These are phyloP conservation scores for Acrodontium crateriforme DNA, from an alignment of 2,329 filamentous ascomycete species.

Conservation along the genomic window DNA sequence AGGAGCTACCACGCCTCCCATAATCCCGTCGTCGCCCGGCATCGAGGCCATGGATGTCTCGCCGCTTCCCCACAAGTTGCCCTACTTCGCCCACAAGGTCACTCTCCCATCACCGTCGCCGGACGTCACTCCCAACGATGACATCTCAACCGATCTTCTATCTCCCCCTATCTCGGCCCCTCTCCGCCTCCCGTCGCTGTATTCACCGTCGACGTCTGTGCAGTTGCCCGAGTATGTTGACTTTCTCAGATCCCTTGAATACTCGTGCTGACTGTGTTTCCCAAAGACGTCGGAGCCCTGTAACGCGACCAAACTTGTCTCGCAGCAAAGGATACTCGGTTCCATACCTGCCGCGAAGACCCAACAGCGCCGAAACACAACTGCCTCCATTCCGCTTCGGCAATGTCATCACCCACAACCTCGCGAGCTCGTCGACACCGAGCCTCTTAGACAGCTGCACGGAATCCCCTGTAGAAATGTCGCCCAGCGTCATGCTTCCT, in stretches of 20 bases:
- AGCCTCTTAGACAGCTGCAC: conserved; percentile 70
- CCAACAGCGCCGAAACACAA: conserved; percentile 46
- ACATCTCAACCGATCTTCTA: conserved; percentile 15
- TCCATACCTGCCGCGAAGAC: conserved; percentile 46
- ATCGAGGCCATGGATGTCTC: conserved; percentile 86
- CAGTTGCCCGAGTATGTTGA: conserved; percentile 16
- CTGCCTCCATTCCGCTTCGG: conserved; percentile 67
- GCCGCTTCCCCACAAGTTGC: conserved; percentile 74
- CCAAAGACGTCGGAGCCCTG: conserved; percentile 17
- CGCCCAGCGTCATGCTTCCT: conserved; percentile 46
- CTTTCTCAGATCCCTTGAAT: too few relatives aligned
- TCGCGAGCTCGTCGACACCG: conserved; percentile 41
- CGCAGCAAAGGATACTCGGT: conserved; percentile 64
- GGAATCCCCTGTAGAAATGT: conserved; percentile 62
- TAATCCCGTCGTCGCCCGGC: conserved; percentile 66
- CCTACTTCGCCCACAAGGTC: conserved; percentile 44
- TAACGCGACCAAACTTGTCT: conserved; percentile 58
- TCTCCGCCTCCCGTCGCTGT: conserved; percentile 4
- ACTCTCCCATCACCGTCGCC: conserved; percentile 62
- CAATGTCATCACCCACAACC: conserved; percentile 24
- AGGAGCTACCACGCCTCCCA: conserved; percentile 68
- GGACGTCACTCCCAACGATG: conserved; percentile 33
- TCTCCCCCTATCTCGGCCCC: conserved; percentile 15
- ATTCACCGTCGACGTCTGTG: conserved; percentile 11
- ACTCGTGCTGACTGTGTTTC: too few relatives aligned